phyloP scores from a whole-genome alignment of 1,139 yeast species.

The Taphrina communis region DNA sequence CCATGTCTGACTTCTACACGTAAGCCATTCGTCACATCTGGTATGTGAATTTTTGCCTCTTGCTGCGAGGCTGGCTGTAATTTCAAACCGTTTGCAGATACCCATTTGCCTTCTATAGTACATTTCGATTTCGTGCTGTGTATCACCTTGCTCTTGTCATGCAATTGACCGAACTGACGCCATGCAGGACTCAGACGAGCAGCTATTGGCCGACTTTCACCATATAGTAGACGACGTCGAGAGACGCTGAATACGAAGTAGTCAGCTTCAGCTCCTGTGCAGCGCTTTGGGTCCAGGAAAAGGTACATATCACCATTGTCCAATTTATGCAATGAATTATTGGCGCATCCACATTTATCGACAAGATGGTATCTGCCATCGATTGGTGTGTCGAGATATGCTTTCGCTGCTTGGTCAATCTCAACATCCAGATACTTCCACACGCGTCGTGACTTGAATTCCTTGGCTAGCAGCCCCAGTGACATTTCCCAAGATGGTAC shows the following conservation, averaged over 20 bases:
- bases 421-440: not conserved
- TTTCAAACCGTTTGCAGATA: not conserved
- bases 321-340: conserved; percentile 29
- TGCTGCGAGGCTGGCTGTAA: not conserved
- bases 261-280: conserved; percentile 37
- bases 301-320: conserved; percentile 24
- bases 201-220: conserved; percentile 34
- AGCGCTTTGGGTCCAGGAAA: conserved; percentile 42
- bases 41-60: not conserved
- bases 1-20: not conserved
- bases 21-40: not conserved
- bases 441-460: conserved; percentile 6
- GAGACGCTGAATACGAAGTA: conserved; percentile 32
- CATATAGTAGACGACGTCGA: conserved; percentile 35
- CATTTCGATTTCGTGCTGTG: conserved; percentile 13
- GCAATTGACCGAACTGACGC: conserved; percentile 26
- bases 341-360: conserved; percentile 42
- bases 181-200: conserved; percentile 38
- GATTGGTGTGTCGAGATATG: conserved; percentile 25
- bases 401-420: conserved; percentile 3
- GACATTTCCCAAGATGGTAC: conserved; percentile 25
- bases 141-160: not conserved
- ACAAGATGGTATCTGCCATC: conserved; percentile 34
- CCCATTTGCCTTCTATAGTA: conserved; percentile 7
- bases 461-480: conserved; percentile 6